Conservation (phyloP, 768 basidiomycete species). For the Termitomyces sp. region DNA sequence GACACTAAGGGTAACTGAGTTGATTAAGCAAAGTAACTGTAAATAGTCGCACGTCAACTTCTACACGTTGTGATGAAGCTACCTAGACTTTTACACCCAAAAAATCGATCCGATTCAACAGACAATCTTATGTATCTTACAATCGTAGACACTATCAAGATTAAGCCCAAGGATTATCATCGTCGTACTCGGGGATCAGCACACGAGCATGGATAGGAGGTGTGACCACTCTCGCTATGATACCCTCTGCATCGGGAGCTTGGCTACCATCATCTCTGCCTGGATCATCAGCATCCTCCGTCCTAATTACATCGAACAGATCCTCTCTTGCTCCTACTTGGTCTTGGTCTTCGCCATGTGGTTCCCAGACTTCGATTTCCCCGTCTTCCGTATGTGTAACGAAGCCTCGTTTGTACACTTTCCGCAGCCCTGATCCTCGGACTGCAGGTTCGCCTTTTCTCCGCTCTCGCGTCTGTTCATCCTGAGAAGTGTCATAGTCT, state of each 20-base stretch:
- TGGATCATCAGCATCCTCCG: slow-evolving; percentile 27
- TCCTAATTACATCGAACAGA: slow-evolving; percentile 29
- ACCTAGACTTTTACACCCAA: background rate
- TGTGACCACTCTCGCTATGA: slow-evolving; percentile 33
- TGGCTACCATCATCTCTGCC: slow-evolving; percentile 20
- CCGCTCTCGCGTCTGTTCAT: slow-evolving; percentile 50
- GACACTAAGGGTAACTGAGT: slow-evolving; percentile 13
- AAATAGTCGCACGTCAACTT: slow-evolving; percentile 4
- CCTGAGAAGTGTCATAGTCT: slow-evolving; percentile 51
- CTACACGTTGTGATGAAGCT: background rate
- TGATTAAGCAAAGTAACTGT: slow-evolving; percentile 2
- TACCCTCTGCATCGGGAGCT: slow-evolving; percentile 20
- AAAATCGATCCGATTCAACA: background rate
- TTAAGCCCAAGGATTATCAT: slow-evolving; percentile 62
- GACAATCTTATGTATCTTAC: background rate
- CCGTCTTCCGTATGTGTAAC: slow-evolving; percentile 33
- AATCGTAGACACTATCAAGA: slow-evolving; percentile 5
- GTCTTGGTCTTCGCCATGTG: slow-evolving; percentile 20
- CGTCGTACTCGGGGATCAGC: slow-evolving; percentile 28
- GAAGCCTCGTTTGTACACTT: slow-evolving; percentile 52
- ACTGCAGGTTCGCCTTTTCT: slow-evolving; percentile 59
- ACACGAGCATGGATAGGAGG: slow-evolving; percentile 44
- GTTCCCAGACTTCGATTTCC: slow-evolving; percentile 34
- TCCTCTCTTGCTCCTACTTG: slow-evolving; percentile 41
- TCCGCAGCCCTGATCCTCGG: slow-evolving; percentile 39